A percentile compares a stretch with the other conserved stretches of the same genome.
Conservation (phyloP, 2,329 filamentous ascomycete genomes). For the Passalora sequoiae region DNA sequence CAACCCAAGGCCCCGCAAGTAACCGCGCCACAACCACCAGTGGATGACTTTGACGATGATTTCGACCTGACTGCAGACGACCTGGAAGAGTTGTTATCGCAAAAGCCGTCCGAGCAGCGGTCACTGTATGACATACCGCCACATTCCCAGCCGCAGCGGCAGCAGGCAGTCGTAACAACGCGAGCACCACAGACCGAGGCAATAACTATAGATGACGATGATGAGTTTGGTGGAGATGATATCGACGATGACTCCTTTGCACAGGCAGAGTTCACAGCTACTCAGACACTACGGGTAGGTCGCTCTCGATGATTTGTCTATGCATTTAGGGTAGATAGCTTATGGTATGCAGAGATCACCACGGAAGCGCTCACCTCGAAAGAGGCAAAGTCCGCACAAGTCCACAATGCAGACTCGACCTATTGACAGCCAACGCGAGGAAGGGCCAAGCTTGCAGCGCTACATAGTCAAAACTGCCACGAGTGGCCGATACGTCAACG, state of each 20-base stretch:
- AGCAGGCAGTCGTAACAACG: neutral
- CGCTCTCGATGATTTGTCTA: conserved; percentile 20
- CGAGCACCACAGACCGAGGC: conserved; percentile 9
- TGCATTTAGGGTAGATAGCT: conserved; percentile 31
- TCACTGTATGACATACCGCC: conserved; percentile 46
- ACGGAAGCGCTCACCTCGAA: conserved; percentile 21
- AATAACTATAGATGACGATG: conserved; percentile 43
- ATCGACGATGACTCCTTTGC: conserved; percentile 66
- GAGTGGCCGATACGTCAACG: conserved; percentile 62
- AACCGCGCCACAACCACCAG: conserved; percentile 7
- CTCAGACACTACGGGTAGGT: conserved; percentile 55
- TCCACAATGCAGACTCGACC: neutral
- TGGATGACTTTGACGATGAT: conserved; percentile 45
- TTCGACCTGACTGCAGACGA: conserved; percentile 52
- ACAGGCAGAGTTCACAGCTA: conserved; percentile 66
- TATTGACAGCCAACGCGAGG: neutral
- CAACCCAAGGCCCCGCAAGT: conserved; percentile 14
- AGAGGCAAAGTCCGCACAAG: conserved; percentile 17
- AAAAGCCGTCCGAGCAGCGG: conserved; percentile 21
- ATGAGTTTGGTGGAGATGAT: conserved; percentile 67
- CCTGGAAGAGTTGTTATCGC: conserved; percentile 53
- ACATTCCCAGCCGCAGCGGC: conserved; percentile 22
- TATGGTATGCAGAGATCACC: conserved; percentile 30
- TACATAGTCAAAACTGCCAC: conserved; percentile 74
- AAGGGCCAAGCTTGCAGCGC: conserved; percentile 39